These are phyloP conservation scores for Bipolaris cookei DNA, from an alignment of 2,329 filamentous ascomycete species.

Conservation along the genomic window DNA sequence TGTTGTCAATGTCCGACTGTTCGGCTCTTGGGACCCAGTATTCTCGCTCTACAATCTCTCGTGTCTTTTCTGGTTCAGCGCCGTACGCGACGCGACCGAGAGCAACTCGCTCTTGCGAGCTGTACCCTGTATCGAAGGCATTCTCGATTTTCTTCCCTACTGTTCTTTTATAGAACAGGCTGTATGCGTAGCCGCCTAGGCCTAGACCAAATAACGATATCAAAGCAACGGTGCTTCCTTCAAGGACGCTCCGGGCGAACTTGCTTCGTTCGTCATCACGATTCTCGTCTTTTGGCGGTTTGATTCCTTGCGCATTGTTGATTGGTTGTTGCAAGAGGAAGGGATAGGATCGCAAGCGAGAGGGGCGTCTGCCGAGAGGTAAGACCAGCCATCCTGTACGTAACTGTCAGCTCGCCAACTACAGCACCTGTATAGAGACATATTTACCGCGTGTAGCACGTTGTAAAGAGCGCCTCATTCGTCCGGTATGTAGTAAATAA, in stretches of 20 bases:
- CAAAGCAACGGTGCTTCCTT: slow-evolving; percentile 45
- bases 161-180: slow-evolving; percentile 41
- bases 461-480: slow-evolving; percentile 38
- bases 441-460: slow-evolving; percentile 28
- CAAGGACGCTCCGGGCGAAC: slow-evolving; percentile 42
- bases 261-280: slow-evolving; percentile 33
- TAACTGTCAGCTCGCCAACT: slow-evolving; percentile 8
- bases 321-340: slow-evolving; percentile 20
- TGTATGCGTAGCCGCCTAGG: slow-evolving; percentile 45
- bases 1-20: slow-evolving; percentile 78
- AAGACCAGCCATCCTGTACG: slow-evolving; percentile 41
- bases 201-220: slow-evolving; percentile 44
- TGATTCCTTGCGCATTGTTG: not conserved
- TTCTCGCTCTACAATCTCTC: slow-evolving; percentile 53
- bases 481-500: slow-evolving; percentile 1
- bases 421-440: not conserved
- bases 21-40: slow-evolving; percentile 85
- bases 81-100: slow-evolving; percentile 41
- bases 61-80: slow-evolving; percentile 32
- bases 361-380: slow-evolving; percentile 31
- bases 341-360: slow-evolving; percentile 21
- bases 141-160: slow-evolving; percentile 44
- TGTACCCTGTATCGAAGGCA: slow-evolving; percentile 44
- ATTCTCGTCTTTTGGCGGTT: not conserved
- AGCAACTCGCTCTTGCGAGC: slow-evolving; percentile 43